A percentile compares a stretch with the other conserved stretches of the same genome.
These are phyloP conservation scores for Kodamaea sp. DNA, from an alignment of 1,139 yeast genomes.

Conservation along the genomic window DNA sequence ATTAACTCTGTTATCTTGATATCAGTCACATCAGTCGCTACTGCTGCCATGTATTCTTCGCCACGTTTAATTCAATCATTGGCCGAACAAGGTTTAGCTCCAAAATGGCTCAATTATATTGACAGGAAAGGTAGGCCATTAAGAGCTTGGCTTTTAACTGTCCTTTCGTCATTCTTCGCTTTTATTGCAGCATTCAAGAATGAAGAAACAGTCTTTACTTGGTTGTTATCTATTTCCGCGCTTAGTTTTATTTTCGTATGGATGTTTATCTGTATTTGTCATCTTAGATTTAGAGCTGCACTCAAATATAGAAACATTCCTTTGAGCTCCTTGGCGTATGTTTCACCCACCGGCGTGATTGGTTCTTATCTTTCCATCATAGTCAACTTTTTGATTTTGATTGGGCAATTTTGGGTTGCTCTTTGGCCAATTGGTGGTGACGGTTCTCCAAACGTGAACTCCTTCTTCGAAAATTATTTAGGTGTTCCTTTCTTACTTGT, in stretches of 20 bases:
- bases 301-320: conserved; percentile 20
- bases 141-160: conserved; percentile 20
- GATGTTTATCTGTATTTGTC: conserved; percentile 22
- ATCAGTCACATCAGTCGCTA: conserved; percentile 26
- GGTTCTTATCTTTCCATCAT: conserved; percentile 22
- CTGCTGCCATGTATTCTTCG: conserved; percentile 28
- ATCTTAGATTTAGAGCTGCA: conserved; percentile 25
- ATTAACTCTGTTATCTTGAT: conserved; percentile 25
- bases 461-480: conserved; percentile 24
- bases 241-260: conserved; percentile 22
- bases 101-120: conserved; percentile 21
- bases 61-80: conserved; percentile 23
- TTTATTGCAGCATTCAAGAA: conserved; percentile 23
- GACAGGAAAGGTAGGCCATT: conserved; percentile 25
- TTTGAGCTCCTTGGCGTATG: conserved; percentile 19
- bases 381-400: conserved; percentile 19
- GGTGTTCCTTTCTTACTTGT: conserved; percentile 20
- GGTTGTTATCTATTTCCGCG: conserved; percentile 27
- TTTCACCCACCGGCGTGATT: conserved; percentile 21
- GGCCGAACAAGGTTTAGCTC: conserved; percentile 25
- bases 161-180: conserved; percentile 19
- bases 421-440: conserved; percentile 22
- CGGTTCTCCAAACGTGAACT: conserved; percentile 18
- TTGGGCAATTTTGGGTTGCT: conserved; percentile 27
- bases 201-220: conserved; percentile 23